These are phyloP conservation scores for Pouteria glomerata DNA, from an alignment of 148 eudicot species.

Conservation along the genomic window DNA sequence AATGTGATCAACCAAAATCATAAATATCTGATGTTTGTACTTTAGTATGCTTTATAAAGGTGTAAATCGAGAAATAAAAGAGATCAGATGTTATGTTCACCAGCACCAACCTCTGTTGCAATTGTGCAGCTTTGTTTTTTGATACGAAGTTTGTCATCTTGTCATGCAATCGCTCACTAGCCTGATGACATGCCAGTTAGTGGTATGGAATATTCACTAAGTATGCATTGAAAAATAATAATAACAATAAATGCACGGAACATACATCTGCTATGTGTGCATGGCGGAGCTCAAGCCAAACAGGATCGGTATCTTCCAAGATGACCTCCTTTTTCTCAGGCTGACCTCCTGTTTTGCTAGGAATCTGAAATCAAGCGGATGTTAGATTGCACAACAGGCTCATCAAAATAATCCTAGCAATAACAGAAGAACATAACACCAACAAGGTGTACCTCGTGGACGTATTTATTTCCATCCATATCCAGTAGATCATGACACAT, in stretches of 20 bases:
- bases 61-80: constrained; percentile 3
- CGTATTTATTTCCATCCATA: constrained; percentile 87
- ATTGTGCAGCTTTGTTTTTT: constrained; percentile 92
- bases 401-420: constrained; percentile 6
- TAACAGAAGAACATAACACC: neutral
- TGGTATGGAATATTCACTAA: constrained; percentile 6
- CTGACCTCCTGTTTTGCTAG: constrained; percentile 69
- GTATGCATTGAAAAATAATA: neutral
- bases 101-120: constrained; percentile 75
- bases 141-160: constrained; percentile 79
- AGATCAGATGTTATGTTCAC: constrained; percentile 7
- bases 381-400: constrained; percentile 11
- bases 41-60: neutral
- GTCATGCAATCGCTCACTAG: constrained; percentile 85
- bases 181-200: constrained; percentile 45
- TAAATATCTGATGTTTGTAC: neutral
- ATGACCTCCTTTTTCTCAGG: constrained; percentile 82
- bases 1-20: neutral
- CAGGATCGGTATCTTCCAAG: constrained; percentile 86
- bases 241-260: constrained; percentile 3
- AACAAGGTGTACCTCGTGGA: constrained; percentile 63
- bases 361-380: constrained; percentile 35
- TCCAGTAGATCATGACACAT: constrained; percentile 97
- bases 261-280: constrained; percentile 90
- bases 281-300: constrained; percentile 94